Evolutionary conservation across 768 basidiomycete genomes (phyloP).

Genomic region (Hemileccinum rubropunctum): DNA sequence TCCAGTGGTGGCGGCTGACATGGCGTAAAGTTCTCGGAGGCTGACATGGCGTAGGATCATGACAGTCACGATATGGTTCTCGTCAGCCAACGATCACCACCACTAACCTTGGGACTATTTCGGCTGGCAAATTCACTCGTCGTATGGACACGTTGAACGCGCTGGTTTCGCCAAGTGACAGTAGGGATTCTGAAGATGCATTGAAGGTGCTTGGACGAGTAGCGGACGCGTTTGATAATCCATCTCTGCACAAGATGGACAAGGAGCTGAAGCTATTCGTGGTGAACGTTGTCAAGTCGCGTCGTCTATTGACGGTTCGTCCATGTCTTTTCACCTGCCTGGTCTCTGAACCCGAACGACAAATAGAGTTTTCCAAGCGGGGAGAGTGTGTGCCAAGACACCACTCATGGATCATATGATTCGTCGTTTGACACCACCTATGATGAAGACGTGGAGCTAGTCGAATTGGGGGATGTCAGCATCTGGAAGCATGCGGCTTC

Average conservation of each 20-base stretch:
- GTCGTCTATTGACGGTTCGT: constrained; percentile 21
- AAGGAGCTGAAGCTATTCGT: constrained; percentile 18
- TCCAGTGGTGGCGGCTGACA: constrained; percentile 10
- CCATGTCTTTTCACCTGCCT: not conserved
- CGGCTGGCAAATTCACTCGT: too few relatives aligned
- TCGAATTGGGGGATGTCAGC: constrained; percentile 10
- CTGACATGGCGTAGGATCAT: constrained; percentile 14
- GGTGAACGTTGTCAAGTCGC: constrained; percentile 24
- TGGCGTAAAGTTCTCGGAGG: constrained; percentile 1
- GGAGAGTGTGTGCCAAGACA: constrained; percentile 9
- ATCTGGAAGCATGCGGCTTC: constrained; percentile 15
- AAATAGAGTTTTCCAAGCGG: constrained; percentile 19
- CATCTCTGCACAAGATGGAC: constrained; percentile 15
- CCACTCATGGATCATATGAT: constrained; percentile 2
- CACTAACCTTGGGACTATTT: not conserved
- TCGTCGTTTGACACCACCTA: constrained; percentile 12
- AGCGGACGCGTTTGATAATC: constrained; percentile 31
- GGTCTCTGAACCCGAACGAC: not conserved
- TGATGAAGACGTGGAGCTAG: constrained; percentile 20
- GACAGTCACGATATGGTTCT: not conserved
- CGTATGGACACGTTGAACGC: constrained; percentile 7
- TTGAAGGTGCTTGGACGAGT: constrained; percentile 25
- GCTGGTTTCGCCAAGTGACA: not conserved
- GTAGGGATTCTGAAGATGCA: constrained; percentile 10
- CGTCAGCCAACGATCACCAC: constrained; percentile 3